phyloP scores from a whole-genome alignment of 306 rosid genomes.

The Rubus idaeus region DNA sequence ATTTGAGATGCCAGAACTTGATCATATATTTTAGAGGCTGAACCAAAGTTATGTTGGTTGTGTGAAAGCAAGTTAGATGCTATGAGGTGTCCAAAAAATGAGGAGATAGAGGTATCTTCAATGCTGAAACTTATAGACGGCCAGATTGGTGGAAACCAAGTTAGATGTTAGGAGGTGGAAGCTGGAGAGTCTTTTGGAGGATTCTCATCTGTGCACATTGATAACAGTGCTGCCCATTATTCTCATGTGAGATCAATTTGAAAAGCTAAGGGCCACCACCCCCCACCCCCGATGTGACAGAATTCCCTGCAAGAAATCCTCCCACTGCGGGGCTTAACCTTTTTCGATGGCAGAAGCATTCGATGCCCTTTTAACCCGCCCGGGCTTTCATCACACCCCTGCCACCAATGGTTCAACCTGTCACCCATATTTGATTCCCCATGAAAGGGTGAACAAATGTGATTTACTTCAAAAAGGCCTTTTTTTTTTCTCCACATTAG shows the following conservation, averaged over 20 bases:
- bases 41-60: conserved; percentile 3
- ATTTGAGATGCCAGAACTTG: background rate
- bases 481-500: background rate
- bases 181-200: background rate
- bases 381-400: too few relatives aligned
- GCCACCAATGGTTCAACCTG: too few relatives aligned
- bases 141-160: background rate
- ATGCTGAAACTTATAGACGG: background rate
- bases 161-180: background rate
- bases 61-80: background rate
- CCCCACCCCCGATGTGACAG: too few relatives aligned
- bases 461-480: background rate
- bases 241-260: too few relatives aligned
- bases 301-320: too few relatives aligned
- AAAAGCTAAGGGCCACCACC: too few relatives aligned
- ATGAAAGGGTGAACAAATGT: too few relatives aligned
- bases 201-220: background rate
- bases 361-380: too few relatives aligned
- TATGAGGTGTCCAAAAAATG: background rate
- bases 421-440: too few relatives aligned
- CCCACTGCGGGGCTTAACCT: too few relatives aligned
- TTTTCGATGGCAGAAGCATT: too few relatives aligned
- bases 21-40: background rate
- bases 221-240: background rate
- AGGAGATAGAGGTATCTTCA: background rate